Evolutionary conservation across 305 asterid genomes (phyloP), one percentile per base, ranked within the genome.

Genomic region (Fraxinus dipetala): DNA sequence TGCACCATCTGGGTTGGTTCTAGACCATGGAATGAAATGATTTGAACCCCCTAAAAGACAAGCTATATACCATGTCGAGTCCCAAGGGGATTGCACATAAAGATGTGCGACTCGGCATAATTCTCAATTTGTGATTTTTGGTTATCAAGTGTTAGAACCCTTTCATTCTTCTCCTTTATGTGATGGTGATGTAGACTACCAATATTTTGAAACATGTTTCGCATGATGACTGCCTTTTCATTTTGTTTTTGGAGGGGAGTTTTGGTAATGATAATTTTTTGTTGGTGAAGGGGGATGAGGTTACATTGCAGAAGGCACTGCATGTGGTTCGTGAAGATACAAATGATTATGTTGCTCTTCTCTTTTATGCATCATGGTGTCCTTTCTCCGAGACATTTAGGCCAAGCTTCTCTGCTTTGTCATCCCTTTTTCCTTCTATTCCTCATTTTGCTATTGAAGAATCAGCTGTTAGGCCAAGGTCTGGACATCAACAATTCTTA

Each of bases 311-410:
- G 86, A 94, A 89, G 92, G 97, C 97, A 65, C 79, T 93, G 87
- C 85, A 81, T 81, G 83, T 89, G 86, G 91, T 91, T 83, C 93
- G 94, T 88, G 89, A 86, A 81, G 90, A 88, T 76, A 89, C 86
- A 75, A 87, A 89, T 63, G 92, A 91, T 73, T 94, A 93, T 80
- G 95, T 90, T 83, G 92, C 96, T 81, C 82, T 96, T 78, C 92
- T 96, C 84, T 96, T 94, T 93, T 94, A 94, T 88, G 95, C 99
- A 32, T 90, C 97, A 74, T 92, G 98, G 98, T 96, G 99, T 87
- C 98, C 98, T 74, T 96, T 96, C 92, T 96, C 98, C 51, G 87
- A 83, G 81, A 75, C 86, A 30, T 89, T 91, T 74, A 91, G 86
- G 87, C 96, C 97, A 76, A 90, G 84, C 80, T 91, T 93, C 86